Evolutionary conservation across 139 green algal genomes (phyloP), one percentile per base, ranked within the genome.

Genomic region (Chlorella vulgaris): DNA sequence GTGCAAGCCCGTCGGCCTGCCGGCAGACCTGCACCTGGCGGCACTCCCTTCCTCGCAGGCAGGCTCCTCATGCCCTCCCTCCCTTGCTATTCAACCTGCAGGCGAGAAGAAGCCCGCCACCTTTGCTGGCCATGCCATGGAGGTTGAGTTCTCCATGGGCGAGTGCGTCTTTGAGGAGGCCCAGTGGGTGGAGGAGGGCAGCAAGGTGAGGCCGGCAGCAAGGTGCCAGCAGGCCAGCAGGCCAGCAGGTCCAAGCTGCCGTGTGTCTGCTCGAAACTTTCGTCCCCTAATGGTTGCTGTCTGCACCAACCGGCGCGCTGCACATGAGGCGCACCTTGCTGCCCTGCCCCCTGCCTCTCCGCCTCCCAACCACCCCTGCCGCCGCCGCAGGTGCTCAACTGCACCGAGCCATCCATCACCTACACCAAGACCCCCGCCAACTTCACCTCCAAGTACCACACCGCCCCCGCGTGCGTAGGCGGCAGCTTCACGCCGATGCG

Each of bases 341-440:
- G n/a, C n/a, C n/a, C n/a, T n/a, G n/a, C n/a, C n/a, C 40, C 68
- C 42, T 28, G 21, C 5, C 28, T 33, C 42, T 36, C 19, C 29
- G 38, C 29, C 7, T 13, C 29, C 69, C n/a, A 8, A 38, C 28
- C 29, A 40, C 18, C 8, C n/a, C 43, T n/a, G n/a, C n/a, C n/a
- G n/a, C n/a, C n/a, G n/a, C 43, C 8, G n/a, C 69, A 79, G 65
- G 28, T 78, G 61, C 53, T 88, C 18, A 61, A 77, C 38, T 85
- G 84, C 84, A 35, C 31, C 26, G 63, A 82, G 43, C 84, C 84
- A 43, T 76, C 40, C 78, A 68, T 88, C 73, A n/a, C 62, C 63
- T 76, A 83, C 63, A 38, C 28, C 51, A 69, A 80, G 43, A 51
- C 38, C 55, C 42, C 78, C 55, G 67, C 74, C 47, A 82, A 50